A percentile compares a stretch with the other conserved stretches of the same genome.
Evolutionary conservation across 371 early-diverging fungal genomes (phyloP).

Genomic region (Mortierella polycephala): DNA sequence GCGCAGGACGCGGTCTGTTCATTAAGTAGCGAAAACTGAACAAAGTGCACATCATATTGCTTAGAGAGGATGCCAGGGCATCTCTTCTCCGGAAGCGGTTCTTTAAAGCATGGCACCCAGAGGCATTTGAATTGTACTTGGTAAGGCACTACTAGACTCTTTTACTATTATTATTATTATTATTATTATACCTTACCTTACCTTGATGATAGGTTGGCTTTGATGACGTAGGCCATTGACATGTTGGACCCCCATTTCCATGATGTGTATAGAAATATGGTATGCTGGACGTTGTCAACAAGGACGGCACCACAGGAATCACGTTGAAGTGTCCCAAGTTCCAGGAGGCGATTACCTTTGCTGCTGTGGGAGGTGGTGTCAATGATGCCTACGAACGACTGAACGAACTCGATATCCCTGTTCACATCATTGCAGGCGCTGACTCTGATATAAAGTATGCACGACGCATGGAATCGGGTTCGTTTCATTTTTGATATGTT

Average conservation of each 20-base stretch:
- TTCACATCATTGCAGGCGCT: constrained; percentile 36
- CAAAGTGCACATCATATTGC: background rate
- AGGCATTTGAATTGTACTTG: constrained; percentile 29
- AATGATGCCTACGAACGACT: constrained; percentile 34
- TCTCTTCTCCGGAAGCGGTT: constrained; percentile 19
- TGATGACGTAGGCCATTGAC: background rate
- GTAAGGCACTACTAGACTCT: constrained; percentile 7
- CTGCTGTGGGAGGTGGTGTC: constrained; percentile 14
- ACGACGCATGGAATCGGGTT: background rate
- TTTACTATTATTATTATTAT: no score
- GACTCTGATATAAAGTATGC: constrained; percentile 45
- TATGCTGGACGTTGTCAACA: constrained; percentile 15
- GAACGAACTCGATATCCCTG: constrained; percentile 30
- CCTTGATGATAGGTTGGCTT: background rate
- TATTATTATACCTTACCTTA: no score
- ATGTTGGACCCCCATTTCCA: background rate
- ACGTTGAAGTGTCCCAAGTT: constrained; percentile 46
- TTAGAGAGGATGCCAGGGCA: constrained; percentile 27
- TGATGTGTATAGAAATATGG: constrained; percentile 24
- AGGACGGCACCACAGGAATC: constrained; percentile 25
- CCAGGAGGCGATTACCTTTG: constrained; percentile 48
- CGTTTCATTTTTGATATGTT: background rate
- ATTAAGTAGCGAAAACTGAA: no score
- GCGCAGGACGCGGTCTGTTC: no score
- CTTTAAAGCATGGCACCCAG: constrained; percentile 36